Evolutionary conservation across 1,139 yeast genomes (phyloP).

Genomic region (Oligophagozyma castellii): DNA sequence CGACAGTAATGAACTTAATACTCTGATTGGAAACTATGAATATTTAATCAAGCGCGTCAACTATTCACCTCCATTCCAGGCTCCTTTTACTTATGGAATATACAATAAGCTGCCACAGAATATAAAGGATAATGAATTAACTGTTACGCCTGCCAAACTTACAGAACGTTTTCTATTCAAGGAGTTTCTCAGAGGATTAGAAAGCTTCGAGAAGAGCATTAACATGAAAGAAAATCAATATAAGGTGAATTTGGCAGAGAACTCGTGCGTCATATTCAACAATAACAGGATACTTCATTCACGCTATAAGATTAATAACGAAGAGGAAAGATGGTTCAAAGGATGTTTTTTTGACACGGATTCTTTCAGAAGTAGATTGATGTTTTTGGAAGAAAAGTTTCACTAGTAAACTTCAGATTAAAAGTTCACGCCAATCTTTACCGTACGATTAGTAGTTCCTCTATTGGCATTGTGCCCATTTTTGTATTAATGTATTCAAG

Average conservation of each 20-base stretch:
- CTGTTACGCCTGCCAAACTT: slow-evolving; percentile 24
- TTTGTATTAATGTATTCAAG: too few relatives aligned
- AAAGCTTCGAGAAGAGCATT: slow-evolving; percentile 45
- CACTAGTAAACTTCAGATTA: background rate
- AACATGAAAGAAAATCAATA: slow-evolving; percentile 43
- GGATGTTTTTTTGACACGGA: slow-evolving; percentile 71
- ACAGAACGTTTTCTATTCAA: slow-evolving; percentile 30
- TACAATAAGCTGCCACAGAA: slow-evolving; percentile 22
- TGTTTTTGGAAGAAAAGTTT: slow-evolving; percentile 24
- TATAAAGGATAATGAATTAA: slow-evolving; percentile 8
- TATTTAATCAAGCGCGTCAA: slow-evolving; percentile 44
- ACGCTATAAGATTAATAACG: slow-evolving; percentile 40
- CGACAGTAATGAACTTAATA: slow-evolving; percentile 23
- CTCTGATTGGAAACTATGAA: slow-evolving; percentile 18
- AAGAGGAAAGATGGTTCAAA: slow-evolving; percentile 59
- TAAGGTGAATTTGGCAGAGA: slow-evolving; percentile 44
- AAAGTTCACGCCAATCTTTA: too few relatives aligned
- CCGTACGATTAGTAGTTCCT: too few relatives aligned
- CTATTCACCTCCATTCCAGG: slow-evolving; percentile 80
- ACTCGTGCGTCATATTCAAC: slow-evolving; percentile 57
- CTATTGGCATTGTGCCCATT: too few relatives aligned
- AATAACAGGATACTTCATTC: slow-evolving; percentile 66
- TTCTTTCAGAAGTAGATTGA: slow-evolving; percentile 49
- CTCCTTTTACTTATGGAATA: slow-evolving; percentile 52
- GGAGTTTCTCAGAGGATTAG: slow-evolving; percentile 47